Evolutionary conservation across 805 yeast genomes (phyloP).

Genomic region (Ogataea sp.): DNA sequence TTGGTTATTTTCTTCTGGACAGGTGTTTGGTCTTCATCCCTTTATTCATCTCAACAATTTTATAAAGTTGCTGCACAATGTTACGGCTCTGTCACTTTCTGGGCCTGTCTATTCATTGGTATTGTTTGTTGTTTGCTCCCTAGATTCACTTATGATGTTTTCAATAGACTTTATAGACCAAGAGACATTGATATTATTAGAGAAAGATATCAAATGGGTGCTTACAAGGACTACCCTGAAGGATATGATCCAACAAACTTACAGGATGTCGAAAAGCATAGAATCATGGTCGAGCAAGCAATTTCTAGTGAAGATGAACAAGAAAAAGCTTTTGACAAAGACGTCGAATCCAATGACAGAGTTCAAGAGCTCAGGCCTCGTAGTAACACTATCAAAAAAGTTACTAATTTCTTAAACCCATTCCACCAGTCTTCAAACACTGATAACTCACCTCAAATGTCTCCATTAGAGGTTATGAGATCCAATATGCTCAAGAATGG

Average conservation of each 20-base stretch:
- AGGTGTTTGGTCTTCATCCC: constrained; percentile 63
- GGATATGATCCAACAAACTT: constrained; percentile 46
- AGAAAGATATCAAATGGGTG: constrained; percentile 49
- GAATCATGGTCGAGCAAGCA: constrained; percentile 5
- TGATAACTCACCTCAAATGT: neutral
- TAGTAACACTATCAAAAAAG: constrained; percentile 9
- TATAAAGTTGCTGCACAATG: constrained; percentile 57
- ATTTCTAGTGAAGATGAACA: constrained; percentile 1
- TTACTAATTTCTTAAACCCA: constrained; percentile 3
- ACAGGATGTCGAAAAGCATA: constrained; percentile 18
- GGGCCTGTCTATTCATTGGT: constrained; percentile 58
- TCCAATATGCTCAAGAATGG: constrained; percentile 15
- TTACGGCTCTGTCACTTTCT: constrained; percentile 53
- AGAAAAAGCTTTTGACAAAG: constrained; percentile 5
- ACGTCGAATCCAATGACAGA: neutral
- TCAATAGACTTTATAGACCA: constrained; percentile 48
- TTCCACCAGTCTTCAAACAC: constrained; percentile 3
- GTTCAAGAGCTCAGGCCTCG: constrained; percentile 6
- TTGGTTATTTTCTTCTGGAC: constrained; percentile 66
- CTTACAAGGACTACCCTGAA: constrained; percentile 37
- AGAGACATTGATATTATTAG: constrained; percentile 64
- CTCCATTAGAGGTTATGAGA: constrained; percentile 11
- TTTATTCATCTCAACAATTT: constrained; percentile 41
- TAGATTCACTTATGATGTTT: constrained; percentile 43
- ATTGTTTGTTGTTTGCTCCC: constrained; percentile 51